A percentile compares a stretch with the other conserved stretches of the same genome.
These are phyloP conservation scores for Candida pseudoviswanathii DNA, from an alignment of 1,139 yeast genomes.

Conservation along the genomic window DNA sequence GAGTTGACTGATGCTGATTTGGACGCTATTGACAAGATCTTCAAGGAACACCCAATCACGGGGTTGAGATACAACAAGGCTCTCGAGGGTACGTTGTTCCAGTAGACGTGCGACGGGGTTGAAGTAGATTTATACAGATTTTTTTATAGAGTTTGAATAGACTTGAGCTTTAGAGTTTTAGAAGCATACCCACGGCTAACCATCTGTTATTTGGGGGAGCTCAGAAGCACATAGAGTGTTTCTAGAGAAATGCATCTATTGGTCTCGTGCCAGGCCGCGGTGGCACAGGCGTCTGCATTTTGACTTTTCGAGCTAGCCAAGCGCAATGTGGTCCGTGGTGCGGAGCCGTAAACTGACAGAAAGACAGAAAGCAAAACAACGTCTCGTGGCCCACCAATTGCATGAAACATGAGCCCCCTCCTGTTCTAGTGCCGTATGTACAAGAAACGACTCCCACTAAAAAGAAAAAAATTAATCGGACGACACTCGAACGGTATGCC, in stretches of 20 bases:
- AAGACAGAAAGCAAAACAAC: too few species aligned
- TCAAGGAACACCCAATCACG: constrained; percentile 17
- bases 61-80: constrained; percentile 21
- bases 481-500: background rate
- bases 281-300: too few species aligned
- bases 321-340: too few species aligned
- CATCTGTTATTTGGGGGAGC: background rate
- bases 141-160: background rate
- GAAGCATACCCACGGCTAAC: background rate
- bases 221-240: background rate
- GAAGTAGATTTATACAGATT: too few species aligned
- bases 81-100: constrained; percentile 16
- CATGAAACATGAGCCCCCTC: too few species aligned
- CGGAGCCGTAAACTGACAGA: too few species aligned
- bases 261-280: too few species aligned
- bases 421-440: too few species aligned
- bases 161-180: background rate
- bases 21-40: constrained; percentile 46
- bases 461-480: too few species aligned
- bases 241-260: too few species aligned
- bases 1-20: constrained; percentile 56
- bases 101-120: constrained; percentile 5
- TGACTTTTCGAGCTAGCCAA: too few species aligned
- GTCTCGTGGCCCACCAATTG: too few species aligned
- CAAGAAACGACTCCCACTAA: background rate